These are phyloP conservation scores for Phytophthora litchii DNA, from an alignment of 352 stramenopile species.

Conservation along the genomic window DNA sequence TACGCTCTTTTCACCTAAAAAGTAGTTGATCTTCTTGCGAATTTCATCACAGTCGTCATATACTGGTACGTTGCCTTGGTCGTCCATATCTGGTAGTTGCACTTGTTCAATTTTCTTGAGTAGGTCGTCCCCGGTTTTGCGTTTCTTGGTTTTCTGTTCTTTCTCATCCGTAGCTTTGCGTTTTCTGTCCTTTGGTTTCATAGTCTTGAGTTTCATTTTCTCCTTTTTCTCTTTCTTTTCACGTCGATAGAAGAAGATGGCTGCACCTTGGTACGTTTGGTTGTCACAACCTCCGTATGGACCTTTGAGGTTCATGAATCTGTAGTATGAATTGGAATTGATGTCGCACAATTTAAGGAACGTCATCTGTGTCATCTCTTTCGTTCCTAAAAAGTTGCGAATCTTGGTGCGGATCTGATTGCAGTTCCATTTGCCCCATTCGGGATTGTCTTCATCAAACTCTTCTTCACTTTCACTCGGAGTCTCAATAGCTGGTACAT, in stretches of 20 bases:
- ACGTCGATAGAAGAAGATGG: constrained; percentile 52
- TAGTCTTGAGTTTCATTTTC: constrained; percentile 18
- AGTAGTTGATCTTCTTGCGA: constrained; percentile 52
- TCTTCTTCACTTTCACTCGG: constrained; percentile 24
- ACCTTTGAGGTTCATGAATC: constrained; percentile 64
- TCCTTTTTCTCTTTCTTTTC: constrained; percentile 33
- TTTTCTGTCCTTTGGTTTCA: constrained; percentile 26
- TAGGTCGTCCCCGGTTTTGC: constrained; percentile 35
- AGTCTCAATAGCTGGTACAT: constrained; percentile 2
- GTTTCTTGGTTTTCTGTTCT: constrained; percentile 39
- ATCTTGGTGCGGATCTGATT: constrained; percentile 54
- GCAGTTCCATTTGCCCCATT: constrained; percentile 44
- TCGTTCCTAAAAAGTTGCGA: constrained; percentile 51
- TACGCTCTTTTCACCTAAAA: constrained; percentile 41
- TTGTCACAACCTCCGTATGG: constrained; percentile 46
- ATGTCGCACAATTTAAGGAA: constrained; percentile 44
- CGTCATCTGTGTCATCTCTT: constrained; percentile 58
- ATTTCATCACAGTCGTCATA: constrained; percentile 65
- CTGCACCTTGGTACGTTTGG: constrained; percentile 40
- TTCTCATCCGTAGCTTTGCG: constrained; percentile 25
- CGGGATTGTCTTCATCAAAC: constrained; percentile 29
- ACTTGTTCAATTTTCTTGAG: constrained; percentile 46
- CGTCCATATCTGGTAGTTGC: constrained; percentile 26
- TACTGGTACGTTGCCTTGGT: constrained; percentile 46
- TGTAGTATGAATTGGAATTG: constrained; percentile 58